A percentile compares a stretch with the other conserved stretches of the same genome.
These are phyloP conservation scores for Dactylellina haptotyla DNA, from an alignment of 2,329 filamentous ascomycete genomes.

Conservation along the genomic window DNA sequence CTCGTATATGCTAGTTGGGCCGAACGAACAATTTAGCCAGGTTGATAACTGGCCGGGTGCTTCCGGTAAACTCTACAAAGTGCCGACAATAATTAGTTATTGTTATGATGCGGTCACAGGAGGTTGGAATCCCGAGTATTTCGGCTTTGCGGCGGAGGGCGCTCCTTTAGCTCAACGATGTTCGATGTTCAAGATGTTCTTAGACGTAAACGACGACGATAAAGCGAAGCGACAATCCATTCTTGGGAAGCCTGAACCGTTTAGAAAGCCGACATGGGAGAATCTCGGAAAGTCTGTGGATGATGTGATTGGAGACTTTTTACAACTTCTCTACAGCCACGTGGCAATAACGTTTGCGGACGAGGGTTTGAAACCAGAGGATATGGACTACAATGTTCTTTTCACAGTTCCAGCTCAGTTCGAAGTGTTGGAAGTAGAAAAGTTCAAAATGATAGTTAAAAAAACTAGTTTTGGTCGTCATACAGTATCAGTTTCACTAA, in stretches of 20 bases:
- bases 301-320: constrained; percentile 35
- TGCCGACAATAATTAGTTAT: constrained; percentile 37
- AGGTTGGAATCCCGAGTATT: constrained; percentile 14
- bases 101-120: not conserved
- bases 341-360: constrained; percentile 25
- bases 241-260: not conserved
- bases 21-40: constrained; percentile 42
- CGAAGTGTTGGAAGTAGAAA: constrained; percentile 40
- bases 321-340: constrained; percentile 33
- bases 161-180: constrained; percentile 18
- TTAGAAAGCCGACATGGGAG: constrained; percentile 28
- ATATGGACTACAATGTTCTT: constrained; percentile 40
- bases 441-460: constrained; percentile 27
- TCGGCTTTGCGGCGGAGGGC: constrained; percentile 34
- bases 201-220: constrained; percentile 18
- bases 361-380: constrained; percentile 32
- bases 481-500: constrained; percentile 25
- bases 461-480: constrained; percentile 28
- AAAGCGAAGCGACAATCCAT: constrained; percentile 8
- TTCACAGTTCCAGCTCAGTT: constrained; percentile 46
- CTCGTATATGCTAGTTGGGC: constrained; percentile 42
- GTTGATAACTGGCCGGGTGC: constrained; percentile 46
- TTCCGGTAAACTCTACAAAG: constrained; percentile 38
- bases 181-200: constrained; percentile 48
- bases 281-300: constrained; percentile 29